Conservation (phyloP, 371 early-diverging fungal species). For the Lichtheimia corymbifera region DNA sequence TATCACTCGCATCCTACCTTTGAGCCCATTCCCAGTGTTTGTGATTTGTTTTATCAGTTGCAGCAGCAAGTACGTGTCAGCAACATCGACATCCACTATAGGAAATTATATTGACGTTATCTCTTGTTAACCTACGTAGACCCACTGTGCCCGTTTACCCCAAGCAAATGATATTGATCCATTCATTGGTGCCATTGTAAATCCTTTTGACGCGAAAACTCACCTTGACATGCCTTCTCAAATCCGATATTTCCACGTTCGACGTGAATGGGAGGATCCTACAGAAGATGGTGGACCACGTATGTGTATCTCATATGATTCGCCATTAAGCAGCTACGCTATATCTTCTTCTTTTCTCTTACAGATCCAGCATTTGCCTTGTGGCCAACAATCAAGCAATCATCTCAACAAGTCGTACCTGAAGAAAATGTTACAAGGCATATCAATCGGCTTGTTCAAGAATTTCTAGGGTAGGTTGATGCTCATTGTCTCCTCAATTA, state of each 20-base stretch:
- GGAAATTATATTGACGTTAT: too few species aligned
- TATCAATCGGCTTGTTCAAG: neutral
- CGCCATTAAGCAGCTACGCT: too few species aligned
- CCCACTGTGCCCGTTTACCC: too few species aligned
- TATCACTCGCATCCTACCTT: slow-evolving; percentile 91
- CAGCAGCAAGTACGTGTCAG: slow-evolving; percentile 61
- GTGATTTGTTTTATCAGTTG: slow-evolving; percentile 84
- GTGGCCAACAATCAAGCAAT: slow-evolving; percentile 12
- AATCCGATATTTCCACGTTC: slow-evolving; percentile 59
- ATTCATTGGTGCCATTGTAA: slow-evolving; percentile 82
- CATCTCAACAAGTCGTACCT: slow-evolving; percentile 20
- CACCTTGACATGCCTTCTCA: slow-evolving; percentile 47
- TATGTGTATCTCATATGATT: slow-evolving; percentile 12
- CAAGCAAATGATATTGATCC: slow-evolving; percentile 69
- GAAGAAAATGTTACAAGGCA: neutral
- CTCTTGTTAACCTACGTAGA: neutral
- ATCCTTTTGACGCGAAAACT: slow-evolving; percentile 55
- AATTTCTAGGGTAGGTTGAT: too few species aligned
- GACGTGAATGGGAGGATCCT: slow-evolving; percentile 39
- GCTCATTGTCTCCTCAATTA: too few species aligned
- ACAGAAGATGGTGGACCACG: slow-evolving; percentile 20
- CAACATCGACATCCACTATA: neutral
- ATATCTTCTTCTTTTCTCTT: too few species aligned
- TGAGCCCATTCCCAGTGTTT: slow-evolving; percentile 77
- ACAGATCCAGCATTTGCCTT: slow-evolving; percentile 4